A percentile compares a stretch with the other conserved stretches of the same genome.
Conservation (phyloP, 495 filamentous ascomycete genomes). For the Penicillium argentinense region DNA sequence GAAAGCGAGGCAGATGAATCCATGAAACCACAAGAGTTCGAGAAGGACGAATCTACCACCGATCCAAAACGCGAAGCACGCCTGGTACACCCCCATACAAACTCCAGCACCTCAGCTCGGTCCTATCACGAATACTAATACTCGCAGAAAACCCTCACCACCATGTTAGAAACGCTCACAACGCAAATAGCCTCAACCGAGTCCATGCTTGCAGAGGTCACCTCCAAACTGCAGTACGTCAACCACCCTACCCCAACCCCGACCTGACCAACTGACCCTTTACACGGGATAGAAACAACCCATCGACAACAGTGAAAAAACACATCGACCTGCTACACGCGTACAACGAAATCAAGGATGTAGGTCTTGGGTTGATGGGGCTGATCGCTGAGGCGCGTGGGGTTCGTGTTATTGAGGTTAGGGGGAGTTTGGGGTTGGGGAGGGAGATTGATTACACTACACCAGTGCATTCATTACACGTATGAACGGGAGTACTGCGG, state of each 20-base stretch:
- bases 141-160: constrained; percentile 16
- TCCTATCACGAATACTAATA: background rate
- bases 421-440: constrained; percentile 51
- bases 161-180: constrained; percentile 34
- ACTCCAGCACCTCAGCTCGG: too few relatives aligned
- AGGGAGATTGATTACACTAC: constrained; percentile 41
- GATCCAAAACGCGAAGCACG: too few relatives aligned
- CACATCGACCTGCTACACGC: constrained; percentile 70
- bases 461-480: too few relatives aligned
- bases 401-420: constrained; percentile 60
- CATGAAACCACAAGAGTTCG: too few relatives aligned
- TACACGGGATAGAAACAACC: constrained; percentile 34
- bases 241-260: background rate
- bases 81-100: too few relatives aligned
- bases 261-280: too few relatives aligned
- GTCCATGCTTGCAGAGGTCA: constrained; percentile 31
- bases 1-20: too few relatives aligned
- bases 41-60: too few relatives aligned
- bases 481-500: too few relatives aligned
- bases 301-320: constrained; percentile 51
- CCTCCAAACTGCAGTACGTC: constrained; percentile 22
- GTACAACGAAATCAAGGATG: constrained; percentile 79
- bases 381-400: constrained; percentile 71
- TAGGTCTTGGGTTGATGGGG: constrained; percentile 70
- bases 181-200: constrained; percentile 29